phyloP scores from a whole-genome alignment of 2,329 filamentous ascomycete genomes.

The Fusarium secorum region DNA sequence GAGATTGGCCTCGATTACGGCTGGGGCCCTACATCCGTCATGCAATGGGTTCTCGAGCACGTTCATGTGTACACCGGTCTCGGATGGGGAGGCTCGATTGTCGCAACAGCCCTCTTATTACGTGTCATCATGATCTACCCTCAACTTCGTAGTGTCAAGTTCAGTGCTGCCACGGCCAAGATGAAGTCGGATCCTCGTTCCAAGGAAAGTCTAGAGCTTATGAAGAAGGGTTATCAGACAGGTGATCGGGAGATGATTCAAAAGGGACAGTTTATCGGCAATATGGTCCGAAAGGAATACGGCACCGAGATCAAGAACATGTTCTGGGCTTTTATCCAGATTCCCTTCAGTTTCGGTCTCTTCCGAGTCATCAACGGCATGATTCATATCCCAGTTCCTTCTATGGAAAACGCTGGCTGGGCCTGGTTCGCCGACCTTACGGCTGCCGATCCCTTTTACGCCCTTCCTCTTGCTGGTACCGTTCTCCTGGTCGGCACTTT shows the following conservation, averaged over 20 bases:
- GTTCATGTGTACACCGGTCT: conserved; percentile 77
- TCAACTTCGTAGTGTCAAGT: conserved; percentile 49
- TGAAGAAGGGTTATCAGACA: conserved; percentile 53
- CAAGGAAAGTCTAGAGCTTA: conserved; percentile 55
- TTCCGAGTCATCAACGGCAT: conserved; percentile 82
- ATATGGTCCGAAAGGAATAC: conserved; percentile 50
- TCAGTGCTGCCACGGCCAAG: conserved; percentile 65
- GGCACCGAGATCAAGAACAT: conserved; percentile 46
- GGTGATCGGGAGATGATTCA: conserved; percentile 56
- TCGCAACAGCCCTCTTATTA: conserved; percentile 68
- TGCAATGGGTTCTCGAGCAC: conserved; percentile 83
- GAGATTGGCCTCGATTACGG: conserved; percentile 87
- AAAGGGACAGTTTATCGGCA: conserved; percentile 46
- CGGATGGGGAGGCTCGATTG: conserved; percentile 84
- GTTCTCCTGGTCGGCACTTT: conserved; percentile 65
- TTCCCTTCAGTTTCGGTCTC: conserved; percentile 79
- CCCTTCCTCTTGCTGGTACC: conserved; percentile 73
- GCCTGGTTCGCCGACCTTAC: conserved; percentile 85
- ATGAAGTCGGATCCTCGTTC: conserved; percentile 64
- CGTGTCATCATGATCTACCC: conserved; percentile 73
- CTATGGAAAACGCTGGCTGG: conserved; percentile 72
- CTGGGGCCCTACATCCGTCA: conserved; percentile 75
- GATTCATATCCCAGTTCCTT: conserved; percentile 80
- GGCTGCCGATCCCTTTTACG: conserved; percentile 75
- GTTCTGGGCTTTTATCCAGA: conserved; percentile 52